Evolutionary conservation across 2,329 filamentous ascomycete species (phyloP).

Genomic region (Trichoderma sp.): DNA sequence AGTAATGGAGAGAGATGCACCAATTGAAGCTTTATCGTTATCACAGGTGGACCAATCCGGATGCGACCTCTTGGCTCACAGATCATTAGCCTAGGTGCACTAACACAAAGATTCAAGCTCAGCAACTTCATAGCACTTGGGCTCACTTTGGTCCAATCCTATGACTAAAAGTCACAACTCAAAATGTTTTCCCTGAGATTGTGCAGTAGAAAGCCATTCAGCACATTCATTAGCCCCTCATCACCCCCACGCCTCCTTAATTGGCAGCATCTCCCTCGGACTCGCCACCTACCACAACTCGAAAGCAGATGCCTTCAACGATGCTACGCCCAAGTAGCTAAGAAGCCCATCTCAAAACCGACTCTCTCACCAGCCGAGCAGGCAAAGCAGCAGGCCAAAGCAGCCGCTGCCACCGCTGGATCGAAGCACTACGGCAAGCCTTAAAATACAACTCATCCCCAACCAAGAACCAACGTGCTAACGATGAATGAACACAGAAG

Average conservation of each 20-base stretch:
- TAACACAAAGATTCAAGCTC: background rate
- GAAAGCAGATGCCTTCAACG: slow-evolving; percentile 24
- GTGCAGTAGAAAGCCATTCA: background rate
- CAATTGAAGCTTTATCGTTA: slow-evolving; percentile 6
- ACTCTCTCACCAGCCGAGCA: slow-evolving; percentile 25
- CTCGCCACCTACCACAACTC: slow-evolving; percentile 22
- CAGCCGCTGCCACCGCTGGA: slow-evolving; percentile 25
- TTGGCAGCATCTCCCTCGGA: background rate
- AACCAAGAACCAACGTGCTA: background rate
- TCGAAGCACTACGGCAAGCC: slow-evolving; percentile 25
- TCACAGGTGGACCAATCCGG: slow-evolving; percentile 4
- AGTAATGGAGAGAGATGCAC: background rate
- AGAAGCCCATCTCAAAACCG: slow-evolving; percentile 17
- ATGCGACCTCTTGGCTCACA: background rate
- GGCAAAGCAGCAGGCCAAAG: slow-evolving; percentile 29
- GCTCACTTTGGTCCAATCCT: background rate
- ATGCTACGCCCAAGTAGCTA: slow-evolving; percentile 26
- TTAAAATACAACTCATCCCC: too few species aligned
- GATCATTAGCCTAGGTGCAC: background rate
- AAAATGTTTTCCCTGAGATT: slow-evolving; percentile 16
- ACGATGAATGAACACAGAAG: slow-evolving; percentile 34
- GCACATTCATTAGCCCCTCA: background rate
- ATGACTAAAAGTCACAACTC: background rate
- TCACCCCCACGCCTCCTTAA: background rate
- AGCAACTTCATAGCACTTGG: background rate